Evolutionary conservation across 2,329 filamentous ascomycete genomes (phyloP), one percentile per base, ranked within the genome.

Genomic region (Shiraia bambusicola): DNA sequence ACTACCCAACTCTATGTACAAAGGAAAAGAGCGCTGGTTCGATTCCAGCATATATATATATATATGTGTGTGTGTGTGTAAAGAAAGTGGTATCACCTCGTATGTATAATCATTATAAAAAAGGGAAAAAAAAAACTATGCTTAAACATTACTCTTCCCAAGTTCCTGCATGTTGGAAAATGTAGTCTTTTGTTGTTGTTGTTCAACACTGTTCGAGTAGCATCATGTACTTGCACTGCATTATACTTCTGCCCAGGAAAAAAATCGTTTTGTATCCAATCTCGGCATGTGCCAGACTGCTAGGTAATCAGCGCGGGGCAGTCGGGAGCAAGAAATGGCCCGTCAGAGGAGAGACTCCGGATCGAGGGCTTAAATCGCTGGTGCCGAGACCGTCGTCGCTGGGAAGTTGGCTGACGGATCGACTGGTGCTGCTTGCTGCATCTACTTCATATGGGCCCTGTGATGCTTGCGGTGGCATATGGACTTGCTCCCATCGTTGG

Each of bases 401-500:
- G 14, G 53, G 52, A 14, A 49, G 45, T 19, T 47, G 48, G 31
- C 60, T 65, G 36, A 55, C 42, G 6, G 44, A 52, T 24, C 48
- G 51, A 25, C 40, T 53, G 9, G 43, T 31, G 24, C 31, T 49
- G 37, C 56, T 55, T 13, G 45, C 46, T 2, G 41, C 52, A 30
- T 60, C 60, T 37, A 52, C 47, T 8, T 61, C 58, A 19, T 54
- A 40, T 17, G 50, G 47, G 14, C 43, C 43, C 11, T 28, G 28
- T 33, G 41, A 36, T n/a, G 47, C 19, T 15, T 27, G 35, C 9
- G 33, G n/a, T 13, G 42, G 50, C n/a, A 44, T 30, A 19, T 45
- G 32, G 6, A 63, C 58, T 14, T 64, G 58, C 36, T 51, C 38
- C 60, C 60, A 64, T 12, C 56, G 32, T 10, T 50, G 49, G 4